phyloP scores from a whole-genome alignment of 225 moss, liverwort and hornwort genomes.

The Physcomitrium patens region DNA sequence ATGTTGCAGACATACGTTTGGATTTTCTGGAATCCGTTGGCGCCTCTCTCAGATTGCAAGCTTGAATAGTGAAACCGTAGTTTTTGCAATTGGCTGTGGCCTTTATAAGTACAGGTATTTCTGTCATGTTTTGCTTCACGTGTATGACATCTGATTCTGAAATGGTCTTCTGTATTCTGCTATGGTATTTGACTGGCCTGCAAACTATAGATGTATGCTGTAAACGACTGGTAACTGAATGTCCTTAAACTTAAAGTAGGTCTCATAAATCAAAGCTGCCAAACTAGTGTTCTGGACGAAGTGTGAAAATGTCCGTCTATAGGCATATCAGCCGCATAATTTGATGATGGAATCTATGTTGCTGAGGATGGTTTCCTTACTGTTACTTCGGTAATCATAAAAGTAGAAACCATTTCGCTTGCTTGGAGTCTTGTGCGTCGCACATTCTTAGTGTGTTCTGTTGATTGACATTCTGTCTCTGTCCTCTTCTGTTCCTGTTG shows the following conservation, averaged over 20 bases:
- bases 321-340: neutral
- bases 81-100: slow-evolving; percentile 59
- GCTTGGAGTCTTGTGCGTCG: neutral
- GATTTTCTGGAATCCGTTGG: slow-evolving; percentile 61
- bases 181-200: neutral
- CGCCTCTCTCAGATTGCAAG: slow-evolving; percentile 63
- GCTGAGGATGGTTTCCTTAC: neutral
- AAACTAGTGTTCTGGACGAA: no score
- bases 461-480: neutral
- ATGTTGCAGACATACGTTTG: slow-evolving; percentile 64
- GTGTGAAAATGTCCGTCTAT: neutral
- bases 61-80: slow-evolving; percentile 59
- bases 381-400: neutral
- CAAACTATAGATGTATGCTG: neutral
- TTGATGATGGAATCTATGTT: neutral
- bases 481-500: neutral
- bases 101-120: slow-evolving; percentile 39
- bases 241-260: no score
- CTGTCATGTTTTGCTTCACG: neutral
- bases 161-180: neutral
- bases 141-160: neutral
- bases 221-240: no score
- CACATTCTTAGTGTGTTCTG: slow-evolving; percentile 12
- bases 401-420: neutral
- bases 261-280: no score